phyloP scores from a whole-genome alignment of 305 asterid species.

The Lippia alba region DNA sequence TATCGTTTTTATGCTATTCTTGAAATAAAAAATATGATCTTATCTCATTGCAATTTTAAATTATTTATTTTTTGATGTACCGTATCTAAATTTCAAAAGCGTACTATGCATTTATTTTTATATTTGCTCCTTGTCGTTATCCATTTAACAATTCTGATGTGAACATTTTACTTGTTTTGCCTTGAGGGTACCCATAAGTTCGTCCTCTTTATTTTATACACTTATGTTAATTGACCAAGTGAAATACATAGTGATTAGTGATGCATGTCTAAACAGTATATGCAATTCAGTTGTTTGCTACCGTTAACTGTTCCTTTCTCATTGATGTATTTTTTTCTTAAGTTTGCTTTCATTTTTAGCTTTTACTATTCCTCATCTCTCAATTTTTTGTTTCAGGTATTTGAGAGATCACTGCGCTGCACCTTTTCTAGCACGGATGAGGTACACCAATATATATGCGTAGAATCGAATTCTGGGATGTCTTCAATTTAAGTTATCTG shows the following conservation, averaged over 20 bases:
- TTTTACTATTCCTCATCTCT: constrained; percentile 11
- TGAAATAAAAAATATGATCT: no score
- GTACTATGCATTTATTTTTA: background rate
- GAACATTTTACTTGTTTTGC: background rate
- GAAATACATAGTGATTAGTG: constrained; percentile 16
- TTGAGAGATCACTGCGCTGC: constrained; percentile 80
- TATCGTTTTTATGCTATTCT: no score
- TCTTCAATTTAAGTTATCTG: constrained; percentile 24
- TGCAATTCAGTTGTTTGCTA: constrained; percentile 18
- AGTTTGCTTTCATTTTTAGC: constrained; percentile 19
- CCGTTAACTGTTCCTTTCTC: background rate
- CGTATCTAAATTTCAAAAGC: background rate
- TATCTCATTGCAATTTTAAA: no score
- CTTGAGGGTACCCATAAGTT: background rate
- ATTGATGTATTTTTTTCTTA: constrained; percentile 20
- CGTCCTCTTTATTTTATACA: constrained; percentile 1
- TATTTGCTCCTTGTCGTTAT: constrained; percentile 18
- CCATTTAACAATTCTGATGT: constrained; percentile 13
- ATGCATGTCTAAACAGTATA: constrained; percentile 2
- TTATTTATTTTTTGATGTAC: background rate
- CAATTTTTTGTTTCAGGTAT: constrained; percentile 64
- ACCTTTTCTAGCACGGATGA: constrained; percentile 80
- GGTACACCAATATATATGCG: constrained; percentile 48
- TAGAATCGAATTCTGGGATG: constrained; percentile 25
- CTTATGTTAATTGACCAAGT: constrained; percentile 14